Evolutionary conservation across 148 eudicot species (phyloP).

Genomic region (Nyssa sinensis): DNA sequence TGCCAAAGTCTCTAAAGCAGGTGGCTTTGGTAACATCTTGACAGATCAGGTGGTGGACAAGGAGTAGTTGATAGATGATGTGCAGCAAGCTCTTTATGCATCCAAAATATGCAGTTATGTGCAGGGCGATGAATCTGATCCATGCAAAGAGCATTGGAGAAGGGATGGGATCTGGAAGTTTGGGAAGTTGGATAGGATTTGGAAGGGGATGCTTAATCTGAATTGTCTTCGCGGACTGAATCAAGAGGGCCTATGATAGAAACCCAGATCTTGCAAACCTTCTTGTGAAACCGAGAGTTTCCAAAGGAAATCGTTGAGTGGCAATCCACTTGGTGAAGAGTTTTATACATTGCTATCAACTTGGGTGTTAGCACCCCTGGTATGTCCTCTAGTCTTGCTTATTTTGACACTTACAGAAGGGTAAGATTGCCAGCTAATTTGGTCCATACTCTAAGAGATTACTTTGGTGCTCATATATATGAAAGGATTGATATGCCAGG

Average conservation of each 20-base stretch:
- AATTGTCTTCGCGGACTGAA: neutral
- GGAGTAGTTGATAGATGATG: constrained; percentile 21
- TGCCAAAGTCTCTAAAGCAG: constrained; percentile 26
- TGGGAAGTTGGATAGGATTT: constrained; percentile 12
- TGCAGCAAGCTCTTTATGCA: constrained; percentile 20
- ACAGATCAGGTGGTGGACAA: constrained; percentile 23
- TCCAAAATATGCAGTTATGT: constrained; percentile 16
- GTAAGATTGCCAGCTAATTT: constrained; percentile 8
- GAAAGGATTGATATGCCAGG: constrained; percentile 8
- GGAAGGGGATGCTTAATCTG: constrained; percentile 14
- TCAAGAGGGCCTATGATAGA: constrained; percentile 11
- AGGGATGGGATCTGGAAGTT: constrained; percentile 13
- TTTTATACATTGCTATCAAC: neutral
- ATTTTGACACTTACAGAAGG: constrained; percentile 3
- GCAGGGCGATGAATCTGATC: constrained; percentile 12
- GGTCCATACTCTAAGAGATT: constrained; percentile 13
- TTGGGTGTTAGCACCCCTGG: constrained; percentile 11
- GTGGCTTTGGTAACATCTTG: constrained; percentile 23
- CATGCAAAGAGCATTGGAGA: constrained; percentile 10
- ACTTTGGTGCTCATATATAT: constrained; percentile 11
- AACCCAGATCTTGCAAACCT: constrained; percentile 8
- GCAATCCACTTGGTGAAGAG: constrained; percentile 8
- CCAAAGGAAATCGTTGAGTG: constrained; percentile 11
- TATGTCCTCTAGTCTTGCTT: constrained; percentile 14
- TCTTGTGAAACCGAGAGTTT: constrained; percentile 8